Evolutionary conservation across 306 rosid genomes (phyloP).

Genomic region (Cicer yamashitae): DNA sequence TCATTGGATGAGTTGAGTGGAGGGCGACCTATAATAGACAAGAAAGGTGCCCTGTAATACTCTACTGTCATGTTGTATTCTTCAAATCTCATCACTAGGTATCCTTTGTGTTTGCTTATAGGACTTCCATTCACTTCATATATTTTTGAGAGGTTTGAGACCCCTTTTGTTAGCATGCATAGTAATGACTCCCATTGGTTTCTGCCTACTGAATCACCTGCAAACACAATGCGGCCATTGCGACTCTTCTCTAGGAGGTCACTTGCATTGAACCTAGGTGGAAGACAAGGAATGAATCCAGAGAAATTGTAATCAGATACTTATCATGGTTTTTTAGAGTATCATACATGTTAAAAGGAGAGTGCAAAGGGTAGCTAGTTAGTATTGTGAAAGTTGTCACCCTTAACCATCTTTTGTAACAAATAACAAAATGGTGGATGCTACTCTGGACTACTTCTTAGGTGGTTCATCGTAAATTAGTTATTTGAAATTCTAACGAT

Average conservation of each 20-base stretch:
- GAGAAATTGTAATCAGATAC: not conserved
- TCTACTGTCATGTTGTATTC: slow-evolving; percentile 81
- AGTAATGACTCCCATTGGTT: slow-evolving; percentile 93
- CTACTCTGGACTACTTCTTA: too few species aligned
- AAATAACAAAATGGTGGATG: not conserved
- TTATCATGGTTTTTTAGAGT: not conserved
- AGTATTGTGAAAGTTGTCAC: not conserved
- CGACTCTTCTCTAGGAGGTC: slow-evolving; percentile 75
- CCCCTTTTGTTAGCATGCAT: slow-evolving; percentile 77
- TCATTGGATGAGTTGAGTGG: slow-evolving; percentile 53
- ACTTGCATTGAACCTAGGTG: slow-evolving; percentile 75
- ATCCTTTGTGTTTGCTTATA: slow-evolving; percentile 83
- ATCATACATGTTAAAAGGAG: not conserved
- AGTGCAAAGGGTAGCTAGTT: not conserved
- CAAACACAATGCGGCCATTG: slow-evolving; percentile 85
- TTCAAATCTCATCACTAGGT: slow-evolving; percentile 63
- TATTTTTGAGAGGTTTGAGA: slow-evolving; percentile 67
- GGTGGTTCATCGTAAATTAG: too few species aligned
- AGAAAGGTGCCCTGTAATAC: slow-evolving; percentile 82
- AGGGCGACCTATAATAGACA: slow-evolving; percentile 63
- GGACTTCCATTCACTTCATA: slow-evolving; percentile 79
- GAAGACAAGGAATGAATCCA: slow-evolving; percentile 3
- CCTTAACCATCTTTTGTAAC: not conserved
- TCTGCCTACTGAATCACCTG: slow-evolving; percentile 88
- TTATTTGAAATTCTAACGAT: too few species aligned